Percentiles rank a stretch among this genome's conserved stretches.
These are phyloP conservation scores for Pichia kudriavzevii DNA, from an alignment of 1,139 yeast species.

Conservation along the genomic window DNA sequence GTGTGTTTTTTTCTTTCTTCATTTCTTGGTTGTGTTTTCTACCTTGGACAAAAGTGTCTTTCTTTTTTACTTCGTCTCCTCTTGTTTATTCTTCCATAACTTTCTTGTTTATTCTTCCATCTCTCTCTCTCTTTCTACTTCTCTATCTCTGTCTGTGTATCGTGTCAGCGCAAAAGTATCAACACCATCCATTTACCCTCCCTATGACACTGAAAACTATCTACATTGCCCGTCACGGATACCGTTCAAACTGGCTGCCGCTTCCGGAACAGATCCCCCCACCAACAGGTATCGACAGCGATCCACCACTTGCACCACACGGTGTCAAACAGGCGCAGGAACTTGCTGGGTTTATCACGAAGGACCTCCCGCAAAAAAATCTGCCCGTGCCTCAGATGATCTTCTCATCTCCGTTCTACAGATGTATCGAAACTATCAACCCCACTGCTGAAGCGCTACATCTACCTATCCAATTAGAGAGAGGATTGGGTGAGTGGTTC, in stretches of 20 bases:
- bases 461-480: slow-evolving; percentile 39
- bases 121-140: not conserved
- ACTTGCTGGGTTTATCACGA: slow-evolving; percentile 35
- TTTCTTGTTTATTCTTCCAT: not conserved
- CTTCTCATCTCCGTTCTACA: slow-evolving; percentile 50
- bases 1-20: no score
- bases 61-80: no score
- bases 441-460: slow-evolving; percentile 41
- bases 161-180: not conserved
- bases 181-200: no score
- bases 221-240: slow-evolving; percentile 54
- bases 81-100: no score
- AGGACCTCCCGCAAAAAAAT: slow-evolving; percentile 27
- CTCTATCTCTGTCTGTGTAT: not conserved
- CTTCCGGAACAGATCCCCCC: slow-evolving; percentile 37
- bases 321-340: slow-evolving; percentile 55
- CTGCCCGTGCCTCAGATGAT: slow-evolving; percentile 38
- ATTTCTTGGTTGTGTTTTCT: no score
- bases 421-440: slow-evolving; percentile 50
- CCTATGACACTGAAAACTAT: slow-evolving; percentile 39
- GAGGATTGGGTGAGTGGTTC: slow-evolving; percentile 60
- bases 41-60: no score
- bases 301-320: slow-evolving; percentile 56
- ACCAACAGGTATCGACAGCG: slow-evolving; percentile 55
- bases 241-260: slow-evolving; percentile 50